phyloP scores from a whole-genome alignment of 805 yeast genomes.

The Debaryomyces tyrocola region DNA sequence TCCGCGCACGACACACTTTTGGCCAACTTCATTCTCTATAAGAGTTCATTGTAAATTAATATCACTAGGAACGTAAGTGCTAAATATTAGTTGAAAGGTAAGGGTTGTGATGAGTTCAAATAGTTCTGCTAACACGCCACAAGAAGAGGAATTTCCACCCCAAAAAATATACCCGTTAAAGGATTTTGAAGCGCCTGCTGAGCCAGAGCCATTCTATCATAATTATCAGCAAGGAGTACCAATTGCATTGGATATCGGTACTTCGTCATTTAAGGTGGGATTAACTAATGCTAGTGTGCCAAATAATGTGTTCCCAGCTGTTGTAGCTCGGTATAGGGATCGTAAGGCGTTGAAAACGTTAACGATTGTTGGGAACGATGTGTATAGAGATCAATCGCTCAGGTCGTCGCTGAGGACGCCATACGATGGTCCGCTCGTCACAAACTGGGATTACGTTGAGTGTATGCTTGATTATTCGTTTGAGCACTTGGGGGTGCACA shows the following conservation, averaged over 20 bases:
- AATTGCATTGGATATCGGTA: constrained; percentile 86
- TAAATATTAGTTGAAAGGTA: background rate
- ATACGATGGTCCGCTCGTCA: constrained; percentile 80
- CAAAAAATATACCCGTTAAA: constrained; percentile 42
- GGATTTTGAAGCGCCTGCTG: constrained; percentile 38
- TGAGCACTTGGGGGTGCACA: constrained; percentile 67
- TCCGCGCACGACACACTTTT: background rate
- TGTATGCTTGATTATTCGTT: constrained; percentile 80
- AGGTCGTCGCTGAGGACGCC: constrained; percentile 73
- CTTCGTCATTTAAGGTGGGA: constrained; percentile 60
- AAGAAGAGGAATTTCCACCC: constrained; percentile 33
- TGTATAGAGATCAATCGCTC: constrained; percentile 65
- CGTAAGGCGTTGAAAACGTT: constrained; percentile 61
- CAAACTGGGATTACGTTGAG: constrained; percentile 93
- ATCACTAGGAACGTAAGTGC: too few relatives aligned
- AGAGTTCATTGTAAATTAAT: background rate
- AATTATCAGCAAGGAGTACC: constrained; percentile 61
- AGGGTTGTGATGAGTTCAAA: background rate
- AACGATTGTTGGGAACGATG: constrained; percentile 82
- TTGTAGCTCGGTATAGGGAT: constrained; percentile 75
- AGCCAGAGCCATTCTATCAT: constrained; percentile 47
- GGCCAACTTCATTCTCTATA: background rate
- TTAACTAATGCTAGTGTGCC: constrained; percentile 48
- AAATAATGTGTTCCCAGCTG: constrained; percentile 65
- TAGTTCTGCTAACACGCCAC: constrained; percentile 1